A percentile compares a stretch with the other conserved stretches of the same genome.
Conservation (phyloP, 805 yeast species). For the Kuraishia ogatae region DNA sequence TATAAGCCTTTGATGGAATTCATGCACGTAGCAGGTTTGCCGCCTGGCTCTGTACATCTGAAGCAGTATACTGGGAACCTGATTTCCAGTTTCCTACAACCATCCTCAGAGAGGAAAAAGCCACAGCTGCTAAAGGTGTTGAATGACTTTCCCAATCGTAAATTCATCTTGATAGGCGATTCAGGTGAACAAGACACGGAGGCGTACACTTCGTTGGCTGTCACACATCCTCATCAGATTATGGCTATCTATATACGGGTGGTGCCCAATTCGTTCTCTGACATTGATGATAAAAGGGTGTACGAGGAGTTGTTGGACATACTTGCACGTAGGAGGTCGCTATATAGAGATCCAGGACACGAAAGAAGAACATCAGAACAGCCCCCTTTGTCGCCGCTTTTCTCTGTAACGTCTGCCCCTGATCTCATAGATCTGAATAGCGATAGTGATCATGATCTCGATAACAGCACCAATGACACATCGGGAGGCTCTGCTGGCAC, state of each 20-base stretch:
- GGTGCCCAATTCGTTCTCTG: conserved; percentile 62
- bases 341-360: neutral
- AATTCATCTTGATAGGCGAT: conserved; percentile 85
- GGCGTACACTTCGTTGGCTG: conserved; percentile 71
- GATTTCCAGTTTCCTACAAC: conserved; percentile 75
- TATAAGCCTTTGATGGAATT: conserved; percentile 53
- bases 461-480: neutral
- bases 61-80: conserved; percentile 84
- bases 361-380: neutral
- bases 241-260: conserved; percentile 75
- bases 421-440: conserved; percentile 30
- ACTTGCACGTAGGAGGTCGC: conserved; percentile 2
- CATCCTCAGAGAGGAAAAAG: conserved; percentile 75
- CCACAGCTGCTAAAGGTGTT: conserved; percentile 54
- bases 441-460: neutral
- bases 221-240: conserved; percentile 51
- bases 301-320: conserved; percentile 14
- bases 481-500: neutral
- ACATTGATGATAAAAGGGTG: conserved; percentile 28
- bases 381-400: neutral
- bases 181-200: conserved; percentile 94
- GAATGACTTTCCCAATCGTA: conserved; percentile 66
- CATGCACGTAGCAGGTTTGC: conserved; percentile 48
- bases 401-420: conserved; percentile 5
- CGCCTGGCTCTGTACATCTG: conserved; percentile 76